Evolutionary conservation across 805 yeast species (phyloP).

Genomic region (Zygoascus biomembranicola): DNA sequence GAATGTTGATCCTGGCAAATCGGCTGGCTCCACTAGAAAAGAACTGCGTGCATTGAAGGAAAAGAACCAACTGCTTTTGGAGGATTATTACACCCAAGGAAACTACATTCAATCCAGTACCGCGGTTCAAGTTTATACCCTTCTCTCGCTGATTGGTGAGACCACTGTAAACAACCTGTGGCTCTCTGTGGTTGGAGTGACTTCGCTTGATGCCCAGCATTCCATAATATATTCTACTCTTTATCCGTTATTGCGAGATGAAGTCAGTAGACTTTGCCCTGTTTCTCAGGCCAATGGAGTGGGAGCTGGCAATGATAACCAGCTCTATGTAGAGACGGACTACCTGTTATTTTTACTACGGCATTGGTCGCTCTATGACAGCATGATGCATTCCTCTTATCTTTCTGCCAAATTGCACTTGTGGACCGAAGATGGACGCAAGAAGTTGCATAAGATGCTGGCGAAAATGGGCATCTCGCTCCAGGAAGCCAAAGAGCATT

Average conservation of each 20-base stretch:
- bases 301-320: conserved; percentile 20
- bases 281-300: conserved; percentile 11
- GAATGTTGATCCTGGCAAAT: conserved; percentile 4
- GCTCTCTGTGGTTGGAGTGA: conserved; percentile 83
- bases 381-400: conserved; percentile 84
- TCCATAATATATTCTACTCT: conserved; percentile 64
- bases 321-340: conserved; percentile 67
- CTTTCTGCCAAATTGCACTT: conserved; percentile 79
- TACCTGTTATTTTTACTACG: conserved; percentile 78
- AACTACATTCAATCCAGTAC: conserved; percentile 66
- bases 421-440: conserved; percentile 90
- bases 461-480: conserved; percentile 95
- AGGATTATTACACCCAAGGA: conserved; percentile 77
- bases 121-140: conserved; percentile 71
- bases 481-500: conserved; percentile 79
- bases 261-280: conserved; percentile 59
- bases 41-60: conserved; percentile 10
- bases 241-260: conserved; percentile 71
- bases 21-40: conserved; percentile 9
- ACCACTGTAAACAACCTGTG: conserved; percentile 62
- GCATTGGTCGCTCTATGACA: conserved; percentile 88
- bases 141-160: conserved; percentile 76
- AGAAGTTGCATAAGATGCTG: conserved; percentile 78
- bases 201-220: conserved; percentile 64
- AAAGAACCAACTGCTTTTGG: conserved; percentile 42